Evolutionary conservation across 2,329 filamentous ascomycete species (phyloP).

Genomic region (Botrytis paeoniae): DNA sequence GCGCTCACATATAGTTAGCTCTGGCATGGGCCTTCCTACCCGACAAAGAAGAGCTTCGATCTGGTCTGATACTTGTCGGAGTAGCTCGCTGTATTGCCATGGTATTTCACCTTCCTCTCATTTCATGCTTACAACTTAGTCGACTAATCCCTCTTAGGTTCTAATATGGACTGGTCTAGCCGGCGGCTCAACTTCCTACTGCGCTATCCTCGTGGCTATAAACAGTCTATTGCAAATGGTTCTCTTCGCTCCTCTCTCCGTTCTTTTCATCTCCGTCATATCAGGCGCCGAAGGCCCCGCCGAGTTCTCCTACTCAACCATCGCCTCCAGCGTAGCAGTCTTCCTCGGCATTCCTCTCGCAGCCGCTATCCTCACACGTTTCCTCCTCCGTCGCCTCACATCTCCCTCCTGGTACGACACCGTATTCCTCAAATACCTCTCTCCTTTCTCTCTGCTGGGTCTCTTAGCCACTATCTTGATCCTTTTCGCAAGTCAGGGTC

Average conservation of each 20-base stretch:
- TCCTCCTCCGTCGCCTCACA: slow-evolving; percentile 54
- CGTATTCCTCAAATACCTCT: slow-evolving; percentile 65
- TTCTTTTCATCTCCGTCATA: slow-evolving; percentile 68
- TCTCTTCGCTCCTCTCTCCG: slow-evolving; percentile 65
- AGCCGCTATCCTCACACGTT: slow-evolving; percentile 73
- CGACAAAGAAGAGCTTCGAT: slow-evolving; percentile 54
- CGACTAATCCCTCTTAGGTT: slow-evolving; percentile 21
- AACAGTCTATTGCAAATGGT: slow-evolving; percentile 75
- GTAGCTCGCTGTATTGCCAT: slow-evolving; percentile 86
- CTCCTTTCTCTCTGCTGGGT: slow-evolving; percentile 76
- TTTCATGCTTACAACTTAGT: background rate
- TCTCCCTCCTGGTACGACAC: slow-evolving; percentile 62
- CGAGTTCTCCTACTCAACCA: slow-evolving; percentile 57
- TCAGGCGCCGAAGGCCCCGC: slow-evolving; percentile 46
- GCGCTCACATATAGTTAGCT: slow-evolving; percentile 42
- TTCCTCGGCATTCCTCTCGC: slow-evolving; percentile 83
- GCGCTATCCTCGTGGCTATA: slow-evolving; percentile 73
- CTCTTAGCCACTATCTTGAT: slow-evolving; percentile 85
- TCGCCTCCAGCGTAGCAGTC: slow-evolving; percentile 77
- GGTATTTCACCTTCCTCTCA: slow-evolving; percentile 44
- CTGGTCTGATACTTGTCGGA: slow-evolving; percentile 77
- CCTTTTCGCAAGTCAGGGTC: slow-evolving; percentile 78
- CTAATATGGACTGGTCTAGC: slow-evolving; percentile 78
- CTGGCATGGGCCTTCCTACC: slow-evolving; percentile 68
- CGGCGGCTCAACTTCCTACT: slow-evolving; percentile 76